Base-by-base conservation (phyloP, 164 flowering plant genomes). In the Vitis riparia region DNA sequence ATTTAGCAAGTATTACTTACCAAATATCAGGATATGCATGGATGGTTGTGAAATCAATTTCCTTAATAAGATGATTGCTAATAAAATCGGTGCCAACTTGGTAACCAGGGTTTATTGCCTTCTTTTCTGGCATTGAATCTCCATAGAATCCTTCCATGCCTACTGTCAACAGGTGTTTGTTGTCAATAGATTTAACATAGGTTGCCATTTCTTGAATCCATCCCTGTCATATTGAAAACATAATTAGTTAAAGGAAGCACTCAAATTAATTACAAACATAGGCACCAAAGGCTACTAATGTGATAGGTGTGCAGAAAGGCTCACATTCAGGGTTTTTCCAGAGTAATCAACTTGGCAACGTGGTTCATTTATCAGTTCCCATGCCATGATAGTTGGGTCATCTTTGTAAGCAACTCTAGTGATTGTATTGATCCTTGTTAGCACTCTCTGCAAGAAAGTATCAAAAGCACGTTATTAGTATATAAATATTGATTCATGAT, bases 131-230 rank as follows among this genome's bases (percentile, higher is more conserved):
- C 2, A 68, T 44, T 0, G 87, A 62, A 11, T 80, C 82, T 3
- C 87, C 86, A 30, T 86, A 86, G 29, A 81, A 86, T 1, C 89
- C 89, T 76, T 86, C 89, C 83, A 84, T 63, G 14, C 86, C 86
- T 0, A 82, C 51, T 53, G 62, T 78, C 63, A 86, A 5, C 61
- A 82, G 60, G 61, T 86, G 90, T 2, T 75, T 73, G 9, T 27
- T 72, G 63, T 86, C 90, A 0, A 81, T 65, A 0, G 84, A 81
- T 72, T 86, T 86, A n/a, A 86, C 81, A 56, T 65, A 68, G 5
- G 68, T 3, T 1, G 86, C 87, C 90, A 84, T 84, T 68, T 86
- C 90, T 73, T 74, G 74, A 15, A 82, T 77, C 89, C 88, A 85
- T 57, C 62, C 66, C 86, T 84, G 66, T 37, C 5, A 19, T 44